phyloP scores from a whole-genome alignment of 352 stramenopile species.

The Globisporangium paroecandrum region DNA sequence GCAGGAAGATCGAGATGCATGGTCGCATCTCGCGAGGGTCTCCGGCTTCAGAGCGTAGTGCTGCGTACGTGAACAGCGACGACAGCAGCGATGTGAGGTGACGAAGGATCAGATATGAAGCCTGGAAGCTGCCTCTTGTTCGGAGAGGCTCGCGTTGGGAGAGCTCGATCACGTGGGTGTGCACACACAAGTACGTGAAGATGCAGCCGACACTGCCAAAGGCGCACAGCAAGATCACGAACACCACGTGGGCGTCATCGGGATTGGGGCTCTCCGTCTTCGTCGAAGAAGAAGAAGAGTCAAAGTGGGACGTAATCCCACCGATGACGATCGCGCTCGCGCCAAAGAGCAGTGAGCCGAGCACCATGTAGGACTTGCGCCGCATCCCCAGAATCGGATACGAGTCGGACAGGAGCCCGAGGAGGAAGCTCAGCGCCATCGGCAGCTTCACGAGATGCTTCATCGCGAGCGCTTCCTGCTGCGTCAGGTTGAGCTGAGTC shows the following conservation, averaged over 20 bases:
- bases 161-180: constrained; percentile 41
- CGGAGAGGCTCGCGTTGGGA: constrained; percentile 39
- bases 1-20: constrained; percentile 21
- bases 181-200: constrained; percentile 26
- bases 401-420: constrained; percentile 31
- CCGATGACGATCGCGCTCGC: constrained; percentile 18
- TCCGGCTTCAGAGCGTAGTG: constrained; percentile 16
- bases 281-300: background rate
- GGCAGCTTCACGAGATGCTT: constrained; percentile 30
- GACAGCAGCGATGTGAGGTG: constrained; percentile 19
- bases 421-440: constrained; percentile 32
- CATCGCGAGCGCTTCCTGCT: constrained; percentile 22
- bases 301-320: constrained; percentile 12
- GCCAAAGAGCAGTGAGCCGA: constrained; percentile 26
- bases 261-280: background rate
- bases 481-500: constrained; percentile 16
- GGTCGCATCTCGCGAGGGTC: background rate
- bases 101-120: constrained; percentile 36
- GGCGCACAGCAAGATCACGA: constrained; percentile 21
- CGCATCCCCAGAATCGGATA: constrained; percentile 29
- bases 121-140: constrained; percentile 31
- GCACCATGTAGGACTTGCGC: constrained; percentile 36
- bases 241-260: constrained; percentile 8
- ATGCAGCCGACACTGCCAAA: constrained; percentile 27
- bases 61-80: constrained; percentile 9